Percentiles rank a stretch among this genome's conserved stretches.
Evolutionary conservation across 352 stramenopile genomes (phyloP).

Genomic region (Phytophthora fragariaefolia): DNA sequence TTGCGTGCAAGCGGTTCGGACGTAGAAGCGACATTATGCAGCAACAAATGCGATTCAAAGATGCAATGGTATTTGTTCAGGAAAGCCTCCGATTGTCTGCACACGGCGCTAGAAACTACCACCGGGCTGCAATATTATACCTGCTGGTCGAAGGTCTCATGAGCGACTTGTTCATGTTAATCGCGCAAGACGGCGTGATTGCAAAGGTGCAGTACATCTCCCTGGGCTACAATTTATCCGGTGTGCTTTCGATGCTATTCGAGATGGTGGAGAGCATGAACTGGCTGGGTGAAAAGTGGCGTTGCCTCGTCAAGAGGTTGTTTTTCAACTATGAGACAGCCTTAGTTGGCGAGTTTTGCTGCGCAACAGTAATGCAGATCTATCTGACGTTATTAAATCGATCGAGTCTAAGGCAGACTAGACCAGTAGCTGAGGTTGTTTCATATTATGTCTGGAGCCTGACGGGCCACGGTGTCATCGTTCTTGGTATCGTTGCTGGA

Average conservation of each 20-base stretch:
- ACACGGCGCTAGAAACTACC: constrained; percentile 23
- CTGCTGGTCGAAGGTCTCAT: constrained; percentile 32
- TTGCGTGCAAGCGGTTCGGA: constrained; percentile 16
- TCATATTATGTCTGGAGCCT: constrained; percentile 30
- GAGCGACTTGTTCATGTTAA: constrained; percentile 30
- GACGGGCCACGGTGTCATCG: constrained; percentile 19
- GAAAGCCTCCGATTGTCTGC: constrained; percentile 22
- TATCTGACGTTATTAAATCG: constrained; percentile 27
- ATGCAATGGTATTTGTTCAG: constrained; percentile 22
- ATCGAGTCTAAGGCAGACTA: constrained; percentile 17
- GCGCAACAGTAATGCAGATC: constrained; percentile 19
- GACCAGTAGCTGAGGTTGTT: constrained; percentile 10
- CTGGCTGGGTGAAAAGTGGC: background rate
- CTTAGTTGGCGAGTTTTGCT: constrained; percentile 21
- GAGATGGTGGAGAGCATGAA: constrained; percentile 26
- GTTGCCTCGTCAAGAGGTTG: constrained; percentile 13
- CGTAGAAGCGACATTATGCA: constrained; percentile 13
- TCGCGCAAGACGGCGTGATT: constrained; percentile 22
- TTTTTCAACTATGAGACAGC: constrained; percentile 35
- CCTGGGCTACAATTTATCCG: constrained; percentile 23
- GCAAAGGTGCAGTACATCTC: constrained; percentile 32
- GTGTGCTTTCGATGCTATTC: constrained; percentile 28
- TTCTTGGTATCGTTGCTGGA: constrained; percentile 18
- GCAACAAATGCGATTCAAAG: constrained; percentile 9
- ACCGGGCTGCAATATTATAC: constrained; percentile 25